Conservation (phyloP, 225 moss, liverwort and hornwort genomes). For the Thuidium tamariscinum region DNA sequence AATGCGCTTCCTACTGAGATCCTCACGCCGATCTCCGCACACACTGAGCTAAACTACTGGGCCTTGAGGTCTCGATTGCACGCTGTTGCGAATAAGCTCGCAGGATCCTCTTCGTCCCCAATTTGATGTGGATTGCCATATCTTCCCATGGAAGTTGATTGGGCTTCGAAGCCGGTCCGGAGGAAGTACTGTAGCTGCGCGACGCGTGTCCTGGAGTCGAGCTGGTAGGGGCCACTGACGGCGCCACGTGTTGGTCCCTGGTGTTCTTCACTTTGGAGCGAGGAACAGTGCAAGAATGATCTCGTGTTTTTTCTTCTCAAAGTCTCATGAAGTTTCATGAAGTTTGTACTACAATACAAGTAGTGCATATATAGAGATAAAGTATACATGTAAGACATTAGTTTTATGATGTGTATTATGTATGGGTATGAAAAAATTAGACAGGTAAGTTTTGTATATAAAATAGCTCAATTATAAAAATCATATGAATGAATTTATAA, state of each 20-base stretch:
- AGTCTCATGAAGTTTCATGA: not conserved
- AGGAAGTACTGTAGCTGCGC: not conserved
- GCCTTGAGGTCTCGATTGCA: not conserved
- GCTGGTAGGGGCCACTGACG: not conserved
- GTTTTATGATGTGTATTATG: too few relatives aligned
- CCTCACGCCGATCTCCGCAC: not conserved
- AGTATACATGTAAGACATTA: too few relatives aligned
- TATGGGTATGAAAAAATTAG: too few relatives aligned
- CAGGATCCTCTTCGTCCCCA: too few relatives aligned
- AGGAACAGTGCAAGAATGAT: not conserved
- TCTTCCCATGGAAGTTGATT: not conserved
- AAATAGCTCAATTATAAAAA: too few relatives aligned
- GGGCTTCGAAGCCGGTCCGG: not conserved
- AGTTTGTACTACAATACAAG: too few relatives aligned
- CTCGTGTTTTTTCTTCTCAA: not conserved
- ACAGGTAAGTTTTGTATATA: too few relatives aligned
- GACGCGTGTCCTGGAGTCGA: not conserved
- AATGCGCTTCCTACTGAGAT: not conserved
- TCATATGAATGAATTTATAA: too few relatives aligned
- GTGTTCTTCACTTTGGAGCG: not conserved
- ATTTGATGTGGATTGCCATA: not conserved
- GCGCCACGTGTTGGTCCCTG: not conserved
- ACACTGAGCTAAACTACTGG: not conserved
- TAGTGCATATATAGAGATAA: too few relatives aligned
- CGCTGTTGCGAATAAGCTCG: accelerated